phyloP scores from a whole-genome alignment of 352 stramenopile genomes.

The Globisporangium perplexum region DNA sequence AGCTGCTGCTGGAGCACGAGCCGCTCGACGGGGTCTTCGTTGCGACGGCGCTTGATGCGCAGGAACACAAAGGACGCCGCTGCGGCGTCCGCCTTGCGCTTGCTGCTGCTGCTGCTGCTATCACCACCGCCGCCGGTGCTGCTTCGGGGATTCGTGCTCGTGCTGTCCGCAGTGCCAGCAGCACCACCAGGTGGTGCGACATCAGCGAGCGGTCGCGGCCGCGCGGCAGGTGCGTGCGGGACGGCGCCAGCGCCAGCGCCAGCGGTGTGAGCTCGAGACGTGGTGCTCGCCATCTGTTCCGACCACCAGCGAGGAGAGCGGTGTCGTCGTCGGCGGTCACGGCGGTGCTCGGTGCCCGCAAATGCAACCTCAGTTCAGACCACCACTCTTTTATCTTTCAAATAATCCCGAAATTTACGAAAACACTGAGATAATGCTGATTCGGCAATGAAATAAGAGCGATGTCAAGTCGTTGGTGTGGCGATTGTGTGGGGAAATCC shows the following conservation, averaged over 20 bases:
- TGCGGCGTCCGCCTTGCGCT: conserved; percentile 13
- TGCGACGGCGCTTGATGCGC: conserved; percentile 79
- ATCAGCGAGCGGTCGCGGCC: too few species aligned
- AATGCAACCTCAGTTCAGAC: too few species aligned
- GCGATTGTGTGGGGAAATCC: too few species aligned
- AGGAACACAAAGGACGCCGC: conserved; percentile 61
- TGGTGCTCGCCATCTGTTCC: background rate
- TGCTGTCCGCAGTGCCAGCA: background rate
- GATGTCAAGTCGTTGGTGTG: too few species aligned
- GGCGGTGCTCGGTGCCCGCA: too few species aligned
- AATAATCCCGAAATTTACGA: too few species aligned
- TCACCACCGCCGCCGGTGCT: background rate
- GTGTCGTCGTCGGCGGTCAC: too few species aligned
- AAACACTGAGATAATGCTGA: too few species aligned
- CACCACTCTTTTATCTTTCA: too few species aligned
- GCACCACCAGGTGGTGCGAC: too few species aligned
- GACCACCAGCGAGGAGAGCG: too few species aligned
- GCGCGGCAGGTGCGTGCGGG: conserved; percentile 6
- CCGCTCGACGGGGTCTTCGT: conserved; percentile 65
- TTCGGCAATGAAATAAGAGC: too few species aligned
- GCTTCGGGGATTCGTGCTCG: background rate
- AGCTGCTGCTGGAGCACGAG: conserved; percentile 57
- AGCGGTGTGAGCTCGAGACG: background rate
- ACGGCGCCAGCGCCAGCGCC: conserved; percentile 5
- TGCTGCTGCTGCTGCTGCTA: conserved; percentile 7